A percentile compares a stretch with the other conserved stretches of the same genome.
phyloP scores from a whole-genome alignment of 345 rosid species.

The Noccaea bulbosa region DNA sequence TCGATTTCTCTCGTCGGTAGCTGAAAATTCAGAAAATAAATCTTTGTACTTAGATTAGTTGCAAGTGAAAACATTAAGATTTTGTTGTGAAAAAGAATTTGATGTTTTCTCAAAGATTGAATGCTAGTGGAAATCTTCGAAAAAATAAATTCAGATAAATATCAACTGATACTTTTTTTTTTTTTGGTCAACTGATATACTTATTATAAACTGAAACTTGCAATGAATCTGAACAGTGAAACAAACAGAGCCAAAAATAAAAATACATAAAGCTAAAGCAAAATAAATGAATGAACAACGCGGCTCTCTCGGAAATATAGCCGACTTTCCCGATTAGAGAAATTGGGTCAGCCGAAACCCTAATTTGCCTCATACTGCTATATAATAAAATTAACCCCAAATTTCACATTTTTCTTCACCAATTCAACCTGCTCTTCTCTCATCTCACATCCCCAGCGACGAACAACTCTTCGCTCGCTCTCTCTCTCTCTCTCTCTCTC shows the following conservation, averaged over 20 bases:
- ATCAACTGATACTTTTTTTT: too few relatives aligned
- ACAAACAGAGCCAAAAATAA: neutral
- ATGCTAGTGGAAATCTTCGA: slow-evolving; percentile 26
- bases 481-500: neutral
- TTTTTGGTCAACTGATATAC: too few relatives aligned
- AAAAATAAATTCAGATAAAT: slow-evolving; percentile 16
- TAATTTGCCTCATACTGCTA: neutral
- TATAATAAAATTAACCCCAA: slow-evolving; percentile 11
- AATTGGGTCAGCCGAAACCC: slow-evolving; percentile 11
- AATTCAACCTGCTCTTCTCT: slow-evolving; percentile 13
- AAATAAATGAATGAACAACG: slow-evolving; percentile 21
- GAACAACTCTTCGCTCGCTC: slow-evolving; percentile 26
- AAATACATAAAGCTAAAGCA: too few relatives aligned
- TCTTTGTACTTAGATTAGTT: slow-evolving; percentile 26
- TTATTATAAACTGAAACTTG: neutral
- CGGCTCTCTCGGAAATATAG: slow-evolving; percentile 29
- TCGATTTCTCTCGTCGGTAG: slow-evolving; percentile 78
- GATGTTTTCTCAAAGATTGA: slow-evolving; percentile 7
- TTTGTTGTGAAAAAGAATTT: too few relatives aligned
- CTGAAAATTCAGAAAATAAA: neutral
- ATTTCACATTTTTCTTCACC: neutral
- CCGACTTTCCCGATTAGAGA: slow-evolving; percentile 31
- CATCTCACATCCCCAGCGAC: slow-evolving; percentile 5
- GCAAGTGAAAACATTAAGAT: slow-evolving; percentile 18
- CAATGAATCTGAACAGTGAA: neutral